Evolutionary conservation across 768 basidiomycete species (phyloP).

Genomic region (Boletus subparvulus): DNA sequence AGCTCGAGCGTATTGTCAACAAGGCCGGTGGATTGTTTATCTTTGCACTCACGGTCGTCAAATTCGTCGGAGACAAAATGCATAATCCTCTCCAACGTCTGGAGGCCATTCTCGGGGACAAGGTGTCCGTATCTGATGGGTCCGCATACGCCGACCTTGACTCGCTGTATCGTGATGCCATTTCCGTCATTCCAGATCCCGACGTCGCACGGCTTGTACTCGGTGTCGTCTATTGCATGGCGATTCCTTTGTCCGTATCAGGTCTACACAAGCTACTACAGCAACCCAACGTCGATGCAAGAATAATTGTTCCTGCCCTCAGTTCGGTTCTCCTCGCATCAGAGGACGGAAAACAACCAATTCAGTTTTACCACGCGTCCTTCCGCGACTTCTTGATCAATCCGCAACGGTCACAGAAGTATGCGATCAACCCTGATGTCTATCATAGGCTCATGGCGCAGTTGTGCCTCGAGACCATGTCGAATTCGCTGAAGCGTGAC

Average conservation of each 20-base stretch:
- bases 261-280: constrained; percentile 15
- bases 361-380: constrained; percentile 24
- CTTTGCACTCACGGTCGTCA: constrained; percentile 29
- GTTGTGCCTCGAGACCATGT: constrained; percentile 19
- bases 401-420: constrained; percentile 18
- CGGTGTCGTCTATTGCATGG: constrained; percentile 18
- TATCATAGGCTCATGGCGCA: constrained; percentile 23
- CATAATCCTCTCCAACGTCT: constrained; percentile 15
- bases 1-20: constrained; percentile 18
- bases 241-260: constrained; percentile 10
- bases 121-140: neutral
- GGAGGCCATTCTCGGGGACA: constrained; percentile 14
- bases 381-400: constrained; percentile 23
- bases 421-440: constrained; percentile 8
- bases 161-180: constrained; percentile 19
- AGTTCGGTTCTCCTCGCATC: too few species aligned
- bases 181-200: constrained; percentile 17
- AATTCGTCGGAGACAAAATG: constrained; percentile 21
- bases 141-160: constrained; percentile 23
- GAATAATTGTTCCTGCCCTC: constrained; percentile 17
- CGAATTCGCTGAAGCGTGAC: constrained; percentile 18
- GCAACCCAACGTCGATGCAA: constrained; percentile 15
- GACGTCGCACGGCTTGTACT: constrained; percentile 19
- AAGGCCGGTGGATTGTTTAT: constrained; percentile 29
- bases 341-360: too few species aligned